A percentile compares a stretch with the other conserved stretches of the same genome.
These are phyloP conservation scores for Trichoderma afroharzianum DNA, from an alignment of 2,329 filamentous ascomycete genomes.

Conservation along the genomic window DNA sequence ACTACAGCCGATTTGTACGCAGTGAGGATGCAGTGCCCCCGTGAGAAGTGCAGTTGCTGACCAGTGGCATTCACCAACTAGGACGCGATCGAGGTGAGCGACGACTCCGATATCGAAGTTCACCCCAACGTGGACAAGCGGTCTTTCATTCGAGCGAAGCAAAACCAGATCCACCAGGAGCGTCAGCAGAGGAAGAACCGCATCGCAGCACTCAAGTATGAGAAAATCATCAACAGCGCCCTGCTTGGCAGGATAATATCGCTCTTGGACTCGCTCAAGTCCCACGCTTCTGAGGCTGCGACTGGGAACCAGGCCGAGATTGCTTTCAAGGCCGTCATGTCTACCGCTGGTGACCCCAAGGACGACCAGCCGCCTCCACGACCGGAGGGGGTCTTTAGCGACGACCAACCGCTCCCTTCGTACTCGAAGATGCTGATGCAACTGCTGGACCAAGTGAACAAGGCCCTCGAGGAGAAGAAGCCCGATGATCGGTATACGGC, in stretches of 20 bases:
- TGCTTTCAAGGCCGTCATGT: conserved; percentile 85
- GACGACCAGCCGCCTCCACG: conserved; percentile 72
- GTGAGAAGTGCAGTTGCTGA: background rate
- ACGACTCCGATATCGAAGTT: conserved; percentile 97
- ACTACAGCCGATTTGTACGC: conserved; percentile 67
- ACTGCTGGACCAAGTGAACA: conserved; percentile 89
- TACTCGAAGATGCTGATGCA: conserved; percentile 99
- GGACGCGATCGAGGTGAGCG: conserved; percentile 92
- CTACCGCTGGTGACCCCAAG: conserved; percentile 67
- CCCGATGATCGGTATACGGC: conserved; percentile 64
- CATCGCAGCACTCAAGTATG: conserved; percentile 89
- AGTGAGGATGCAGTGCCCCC: background rate
- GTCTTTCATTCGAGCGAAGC: conserved; percentile 97
- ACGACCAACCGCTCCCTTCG: conserved; percentile 70
- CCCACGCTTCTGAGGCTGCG: conserved; percentile 66
- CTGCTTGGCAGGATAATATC: conserved; percentile 78
- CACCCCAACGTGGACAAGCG: conserved; percentile 98
- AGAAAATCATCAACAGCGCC: conserved; percentile 87
- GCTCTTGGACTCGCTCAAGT: conserved; percentile 70
- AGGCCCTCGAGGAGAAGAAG: conserved; percentile 74
- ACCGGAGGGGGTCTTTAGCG: conserved; percentile 74
- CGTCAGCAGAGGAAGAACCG: conserved; percentile 80
- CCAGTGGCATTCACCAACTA: conserved; percentile 30
- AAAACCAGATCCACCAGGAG: conserved; percentile 93
- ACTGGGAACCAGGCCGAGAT: conserved; percentile 70